These are phyloP conservation scores for Leccinum cinnamomeum DNA, from an alignment of 1,284 basidiomycete genomes.

Conservation along the genomic window DNA sequence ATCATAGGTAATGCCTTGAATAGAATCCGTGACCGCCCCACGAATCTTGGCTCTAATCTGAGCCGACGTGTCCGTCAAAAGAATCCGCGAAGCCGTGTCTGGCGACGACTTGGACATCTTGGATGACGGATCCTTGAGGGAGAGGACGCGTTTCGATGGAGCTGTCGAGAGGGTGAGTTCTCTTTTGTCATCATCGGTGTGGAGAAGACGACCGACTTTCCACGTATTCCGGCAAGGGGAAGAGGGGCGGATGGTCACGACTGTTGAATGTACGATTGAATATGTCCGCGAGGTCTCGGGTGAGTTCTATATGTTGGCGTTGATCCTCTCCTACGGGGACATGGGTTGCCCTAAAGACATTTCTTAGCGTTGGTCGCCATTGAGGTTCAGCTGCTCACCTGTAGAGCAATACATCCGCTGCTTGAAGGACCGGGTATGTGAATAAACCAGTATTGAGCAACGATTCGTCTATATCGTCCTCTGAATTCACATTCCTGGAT, in stretches of 20 bases:
- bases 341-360: conserved; percentile 69
- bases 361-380: neutral
- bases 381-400: conserved; percentile 45
- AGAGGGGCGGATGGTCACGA: conserved; percentile 44
- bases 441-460: conserved; percentile 84
- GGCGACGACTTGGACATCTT: conserved; percentile 98
- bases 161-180: conserved; percentile 46
- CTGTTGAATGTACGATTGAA: conserved; percentile 72
- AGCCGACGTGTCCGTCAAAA: conserved; percentile 74
- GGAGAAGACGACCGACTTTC: conserved; percentile 57
- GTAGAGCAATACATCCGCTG: conserved; percentile 90
- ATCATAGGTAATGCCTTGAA: conserved; percentile 73
- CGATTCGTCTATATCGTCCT: conserved; percentile 79
- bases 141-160: conserved; percentile 74
- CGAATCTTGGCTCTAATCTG: conserved; percentile 75
- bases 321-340: conserved; percentile 97
- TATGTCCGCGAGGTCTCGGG: conserved; percentile 77
- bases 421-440: conserved; percentile 92
- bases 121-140: conserved; percentile 78
- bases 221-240: conserved; percentile 73
- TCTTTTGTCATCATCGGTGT: neutral
- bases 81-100: conserved; percentile 78
- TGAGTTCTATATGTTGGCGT: conserved; percentile 89
- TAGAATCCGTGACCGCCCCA: conserved; percentile 84
- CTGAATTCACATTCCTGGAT: conserved; percentile 69